Base-by-base conservation (phyloP, 2,329 filamentous ascomycete genomes). In the Macrophomina phaseolina region DNA sequence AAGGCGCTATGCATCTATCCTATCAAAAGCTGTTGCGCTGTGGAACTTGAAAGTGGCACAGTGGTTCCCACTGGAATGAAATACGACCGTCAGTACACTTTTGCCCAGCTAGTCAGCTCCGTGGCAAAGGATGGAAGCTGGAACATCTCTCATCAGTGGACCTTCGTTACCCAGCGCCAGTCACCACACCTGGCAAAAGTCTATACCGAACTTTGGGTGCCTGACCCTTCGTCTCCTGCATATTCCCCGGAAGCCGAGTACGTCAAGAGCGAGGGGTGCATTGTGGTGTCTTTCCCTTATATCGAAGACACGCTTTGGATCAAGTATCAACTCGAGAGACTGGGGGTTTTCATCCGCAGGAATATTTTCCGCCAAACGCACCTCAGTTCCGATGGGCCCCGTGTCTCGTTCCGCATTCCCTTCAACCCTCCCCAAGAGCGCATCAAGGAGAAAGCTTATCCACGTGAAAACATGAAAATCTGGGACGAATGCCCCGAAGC, bases 1-100 rank as follows among this genome's bases (percentile, higher is more conserved):
- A 89, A 92, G 76, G 91, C 90, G 65, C 82, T 97, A 62, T 90
- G 89, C 80, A 85, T 93, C 68, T 94, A 95, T 77, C 93, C 94
- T 0, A 81, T 97, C 76, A 94, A 96, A 80, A 92, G 91, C 66
- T 97, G 93, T 76, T 83, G 82, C 66, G 91, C 90, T 34, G 88
- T 97, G 65, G 92, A 95, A 79, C 78, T 97, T 55, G 80, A 86
- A 62, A 81, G 84, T 68, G 87, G 86, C 68, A 85, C 87, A 64
- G 84, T 95, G 16, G 79, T 92, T 53, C 81, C 87, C 5, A 87
- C 87, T 2, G 93, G 93, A 1, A 65, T 97, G 66, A 86, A 90
- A 75, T 91, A 90, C 77, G 93, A 97, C 78, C 87, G 93, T 5
- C 86, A 94, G 71, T 97, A 93, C 81, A 90, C 88, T 56, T 92